These are phyloP conservation scores for Alternaria hordeiaustralica DNA, from an alignment of 2,329 filamentous ascomycete genomes.

Conservation along the genomic window DNA sequence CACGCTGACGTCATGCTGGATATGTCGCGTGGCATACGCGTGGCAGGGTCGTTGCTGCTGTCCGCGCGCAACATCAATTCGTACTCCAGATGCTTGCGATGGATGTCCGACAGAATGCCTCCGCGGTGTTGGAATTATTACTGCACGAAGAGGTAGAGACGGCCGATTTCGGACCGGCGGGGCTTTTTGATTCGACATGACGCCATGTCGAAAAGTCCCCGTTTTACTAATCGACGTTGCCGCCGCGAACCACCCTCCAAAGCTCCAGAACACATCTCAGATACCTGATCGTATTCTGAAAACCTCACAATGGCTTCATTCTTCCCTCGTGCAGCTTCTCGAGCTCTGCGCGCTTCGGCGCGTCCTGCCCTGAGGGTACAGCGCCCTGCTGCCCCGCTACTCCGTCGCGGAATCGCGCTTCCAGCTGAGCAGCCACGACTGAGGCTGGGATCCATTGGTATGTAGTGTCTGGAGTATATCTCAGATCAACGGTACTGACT, in stretches of 20 bases:
- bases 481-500: not conserved
- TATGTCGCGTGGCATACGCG: not conserved
- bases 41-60: not conserved
- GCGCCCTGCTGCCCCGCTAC: conserved; percentile 36
- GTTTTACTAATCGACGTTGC: conserved; percentile 2
- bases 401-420: conserved; percentile 48
- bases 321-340: conserved; percentile 44
- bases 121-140: not conserved
- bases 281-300: not conserved
- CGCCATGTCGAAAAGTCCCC: conserved; percentile 15
- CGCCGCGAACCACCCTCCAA: not conserved
- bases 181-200: conserved; percentile 12
- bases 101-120: not conserved
- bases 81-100: not conserved
- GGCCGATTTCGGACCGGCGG: conserved; percentile 14
- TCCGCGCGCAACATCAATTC: not conserved
- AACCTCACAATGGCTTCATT: conserved; percentile 42
- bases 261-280: conserved; percentile 6
- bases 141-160: not conserved
- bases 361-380: conserved; percentile 35
- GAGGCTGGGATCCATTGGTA: conserved; percentile 52
- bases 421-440: conserved; percentile 51
- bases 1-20: conserved; percentile 2
- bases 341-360: conserved; percentile 37
- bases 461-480: not conserved